Evolutionary conservation across 2,329 filamentous ascomycete species (phyloP).

Genomic region (Epichloe elymi): DNA sequence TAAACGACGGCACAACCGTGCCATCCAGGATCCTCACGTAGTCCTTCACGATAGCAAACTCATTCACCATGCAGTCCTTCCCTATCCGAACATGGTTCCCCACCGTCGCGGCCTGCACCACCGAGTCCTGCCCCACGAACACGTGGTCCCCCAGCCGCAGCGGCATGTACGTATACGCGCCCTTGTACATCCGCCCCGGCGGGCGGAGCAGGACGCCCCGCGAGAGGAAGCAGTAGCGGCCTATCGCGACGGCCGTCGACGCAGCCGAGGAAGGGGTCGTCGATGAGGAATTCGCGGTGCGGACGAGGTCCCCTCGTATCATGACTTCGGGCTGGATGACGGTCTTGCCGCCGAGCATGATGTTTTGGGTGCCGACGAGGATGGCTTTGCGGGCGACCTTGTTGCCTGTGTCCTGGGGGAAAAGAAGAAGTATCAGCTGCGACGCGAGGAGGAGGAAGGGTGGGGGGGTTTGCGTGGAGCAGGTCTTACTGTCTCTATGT

Average conservation of each 20-base stretch:
- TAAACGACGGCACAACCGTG: slow-evolving; percentile 69
- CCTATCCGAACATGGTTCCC: slow-evolving; percentile 82
- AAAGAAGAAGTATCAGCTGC: background rate
- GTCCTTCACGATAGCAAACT: slow-evolving; percentile 87
- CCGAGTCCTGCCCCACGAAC: slow-evolving; percentile 62
- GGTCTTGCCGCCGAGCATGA: slow-evolving; percentile 91
- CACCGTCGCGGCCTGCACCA: slow-evolving; percentile 73
- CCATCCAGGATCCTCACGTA: slow-evolving; percentile 80
- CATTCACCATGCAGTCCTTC: slow-evolving; percentile 60
- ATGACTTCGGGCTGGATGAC: slow-evolving; percentile 93
- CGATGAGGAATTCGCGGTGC: slow-evolving; percentile 32
- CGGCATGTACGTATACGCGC: slow-evolving; percentile 69
- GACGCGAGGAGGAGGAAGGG: background rate
- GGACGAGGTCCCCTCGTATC: slow-evolving; percentile 78
- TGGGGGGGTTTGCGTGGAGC: background rate
- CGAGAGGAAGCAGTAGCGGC: slow-evolving; percentile 81
- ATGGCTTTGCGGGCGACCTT: slow-evolving; percentile 88
- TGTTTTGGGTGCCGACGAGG: slow-evolving; percentile 92
- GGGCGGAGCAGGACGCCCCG: slow-evolving; percentile 68
- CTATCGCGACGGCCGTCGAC: slow-evolving; percentile 65
- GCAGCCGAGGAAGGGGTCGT: slow-evolving; percentile 30
- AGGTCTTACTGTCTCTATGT: slow-evolving; percentile 74
- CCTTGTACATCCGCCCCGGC: slow-evolving; percentile 70
- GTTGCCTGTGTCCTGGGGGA: slow-evolving; percentile 78
- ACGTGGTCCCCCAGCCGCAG: slow-evolving; percentile 92